Base-by-base conservation (phyloP, 805 yeast species). In the Ogataea haglerorum region DNA sequence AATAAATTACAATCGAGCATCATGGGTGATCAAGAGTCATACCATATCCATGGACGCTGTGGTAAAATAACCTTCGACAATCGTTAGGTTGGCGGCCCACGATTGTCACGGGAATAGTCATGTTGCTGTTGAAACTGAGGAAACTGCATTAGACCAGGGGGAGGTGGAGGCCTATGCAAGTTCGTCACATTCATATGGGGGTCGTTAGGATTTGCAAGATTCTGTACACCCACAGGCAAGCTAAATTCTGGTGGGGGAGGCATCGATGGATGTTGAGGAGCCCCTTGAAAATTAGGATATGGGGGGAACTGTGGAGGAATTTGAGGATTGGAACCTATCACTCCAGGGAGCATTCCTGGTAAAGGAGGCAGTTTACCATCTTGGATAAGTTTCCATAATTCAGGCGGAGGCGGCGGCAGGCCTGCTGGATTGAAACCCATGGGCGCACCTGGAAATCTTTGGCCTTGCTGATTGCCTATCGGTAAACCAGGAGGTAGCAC, bases 301-400 rank as follows among this genome's bases (percentile, higher is more conserved):
- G n/a, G 3, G 22, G 40, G 29, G 7, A 19, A 19, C 7, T 19
- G 21, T 19, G 21, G 21, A 19, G 21, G 21, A 7, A 19, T 6
- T 9, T 19, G 21, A 19, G 21, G 21, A 7, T 19, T 19, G 9
- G 21, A 19, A 13, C 40, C 31, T 19, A 16, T 15, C 14, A 30
- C n/a, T 18, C 34, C 30, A 18, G 49, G 43, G 13, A 36, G 16
- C 57, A 54, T 52, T 6, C 55, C 55, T 8, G 61, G 59, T 13
- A 56, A 38, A 5, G 61, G 61, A 3, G 61, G 60, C 38, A 57
- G 37, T 23, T 53, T 57, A 2, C 61, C 61, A 33, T 57, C 59
- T 15, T 45, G 46, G 10, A 57, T 56, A 25, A 57, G 31, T 22
- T 54, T 57, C 13, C 56, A 41, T 13, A 57, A 42, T 34, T 56